Percentiles rank a stretch among this genome's conserved stretches.
Evolutionary conservation across 1,284 basidiomycete species (phyloP).

Genomic region (Ustilago nuda): DNA sequence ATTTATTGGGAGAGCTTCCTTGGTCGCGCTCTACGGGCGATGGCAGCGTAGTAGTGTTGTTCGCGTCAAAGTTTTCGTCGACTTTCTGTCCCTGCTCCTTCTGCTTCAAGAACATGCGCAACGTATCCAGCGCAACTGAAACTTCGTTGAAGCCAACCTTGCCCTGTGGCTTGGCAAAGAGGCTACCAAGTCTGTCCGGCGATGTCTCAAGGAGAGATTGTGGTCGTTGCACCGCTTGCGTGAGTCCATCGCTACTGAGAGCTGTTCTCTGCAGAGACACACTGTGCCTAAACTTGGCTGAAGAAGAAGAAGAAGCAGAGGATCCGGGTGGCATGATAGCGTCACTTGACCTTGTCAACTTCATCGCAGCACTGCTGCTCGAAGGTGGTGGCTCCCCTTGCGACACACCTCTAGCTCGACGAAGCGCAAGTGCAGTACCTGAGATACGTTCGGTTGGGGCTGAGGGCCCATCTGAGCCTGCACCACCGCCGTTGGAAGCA

Average conservation of each 20-base stretch:
- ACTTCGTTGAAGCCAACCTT: conserved; percentile 38
- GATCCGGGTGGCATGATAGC: neutral
- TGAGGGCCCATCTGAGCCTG: neutral
- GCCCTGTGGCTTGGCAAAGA: neutral
- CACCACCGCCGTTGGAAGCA: conserved; percentile 4
- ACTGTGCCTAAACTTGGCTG: conserved; percentile 8
- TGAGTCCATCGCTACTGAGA: conserved; percentile 12
- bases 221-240: neutral
- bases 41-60: neutral
- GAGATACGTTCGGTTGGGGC: neutral
- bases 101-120: conserved; percentile 31
- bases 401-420: conserved; percentile 25
- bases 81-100: conserved; percentile 7
- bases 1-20: conserved; percentile 5
- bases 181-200: neutral
- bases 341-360: conserved; percentile 27
- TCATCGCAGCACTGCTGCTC: conserved; percentile 20
- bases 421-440: conserved; percentile 24
- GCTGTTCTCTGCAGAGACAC: conserved; percentile 8
- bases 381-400: conserved; percentile 10
- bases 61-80: neutral
- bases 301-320: neutral
- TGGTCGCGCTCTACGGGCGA: neutral
- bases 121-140: conserved; percentile 23
- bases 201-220: conserved; percentile 22